These are phyloP conservation scores for Lactarius sp. DNA, from an alignment of 768 basidiomycete species.

Conservation along the genomic window DNA sequence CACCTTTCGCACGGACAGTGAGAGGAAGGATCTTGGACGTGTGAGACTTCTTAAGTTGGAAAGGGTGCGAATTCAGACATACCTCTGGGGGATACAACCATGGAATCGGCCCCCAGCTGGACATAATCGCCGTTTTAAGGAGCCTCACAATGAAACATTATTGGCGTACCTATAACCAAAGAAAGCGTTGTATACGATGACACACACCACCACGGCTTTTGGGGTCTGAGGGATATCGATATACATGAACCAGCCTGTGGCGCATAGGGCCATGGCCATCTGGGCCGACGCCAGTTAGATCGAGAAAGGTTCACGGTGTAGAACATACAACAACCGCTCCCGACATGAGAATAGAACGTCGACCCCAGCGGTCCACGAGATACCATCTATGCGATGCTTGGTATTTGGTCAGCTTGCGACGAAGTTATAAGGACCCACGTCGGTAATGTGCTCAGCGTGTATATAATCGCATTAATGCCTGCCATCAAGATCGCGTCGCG, in stretches of 20 bases:
- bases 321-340: constrained; percentile 71
- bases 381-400: constrained; percentile 62
- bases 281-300: constrained; percentile 30
- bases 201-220: constrained; percentile 79
- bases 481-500: constrained; percentile 94
- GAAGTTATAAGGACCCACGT: constrained; percentile 49
- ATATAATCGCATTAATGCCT: constrained; percentile 85
- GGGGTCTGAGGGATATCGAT: constrained; percentile 84
- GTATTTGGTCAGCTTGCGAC: constrained; percentile 15
- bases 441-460: constrained; percentile 73
- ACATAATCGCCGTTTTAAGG: background rate
- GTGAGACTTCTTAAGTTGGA: constrained; percentile 9
- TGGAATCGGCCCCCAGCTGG: constrained; percentile 81
- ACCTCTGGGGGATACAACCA: constrained; percentile 90
- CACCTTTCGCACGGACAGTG: constrained; percentile 89
- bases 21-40: constrained; percentile 78
- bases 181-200: constrained; percentile 89
- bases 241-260: constrained; percentile 93
- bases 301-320: background rate
- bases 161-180: constrained; percentile 73
- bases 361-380: constrained; percentile 87
- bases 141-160: background rate
- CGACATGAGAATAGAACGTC: constrained; percentile 78
- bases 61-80: constrained; percentile 16
- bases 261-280: constrained; percentile 77